Evolutionary conservation across 139 green algal genomes (phyloP).

Genomic region (Chlorella sorokiniana): DNA sequence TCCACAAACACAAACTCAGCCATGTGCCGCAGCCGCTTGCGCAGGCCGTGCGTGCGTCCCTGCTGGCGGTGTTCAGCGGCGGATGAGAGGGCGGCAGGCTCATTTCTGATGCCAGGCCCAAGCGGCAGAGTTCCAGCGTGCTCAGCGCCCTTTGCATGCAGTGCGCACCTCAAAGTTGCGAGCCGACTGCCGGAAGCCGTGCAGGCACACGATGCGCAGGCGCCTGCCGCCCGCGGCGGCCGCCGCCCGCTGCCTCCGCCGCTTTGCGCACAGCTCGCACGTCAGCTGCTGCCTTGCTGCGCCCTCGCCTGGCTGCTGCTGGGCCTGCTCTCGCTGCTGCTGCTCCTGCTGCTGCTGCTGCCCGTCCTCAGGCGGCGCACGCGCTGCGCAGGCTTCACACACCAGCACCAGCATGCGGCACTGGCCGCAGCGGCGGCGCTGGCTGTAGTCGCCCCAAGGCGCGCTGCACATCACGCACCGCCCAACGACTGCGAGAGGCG

Average conservation of each 20-base stretch:
- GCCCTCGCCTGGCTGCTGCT: background rate
- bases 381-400: conserved; percentile 47
- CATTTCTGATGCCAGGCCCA: background rate
- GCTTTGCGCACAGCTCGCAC: conserved; percentile 41
- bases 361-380: background rate
- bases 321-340: background rate
- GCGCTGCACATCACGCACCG: conserved; percentile 60
- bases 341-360: conserved; percentile 1
- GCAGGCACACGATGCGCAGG: conserved; percentile 84
- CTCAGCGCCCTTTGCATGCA: no score
- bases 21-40: conserved; percentile 61
- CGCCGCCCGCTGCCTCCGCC: background rate
- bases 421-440: conserved; percentile 44
- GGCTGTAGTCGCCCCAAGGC: conserved; percentile 65
- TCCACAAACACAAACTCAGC: conserved; percentile 84
- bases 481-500: conserved; percentile 26
- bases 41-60: conserved; percentile 66
- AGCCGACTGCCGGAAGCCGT: conserved; percentile 88
- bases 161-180: conserved; percentile 59
- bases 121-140: background rate
- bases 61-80: conserved; percentile 7
- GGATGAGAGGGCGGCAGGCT: background rate
- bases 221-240: background rate
- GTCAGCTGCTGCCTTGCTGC: background rate
- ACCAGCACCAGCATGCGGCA: conserved; percentile 72